A percentile compares a stretch with the other conserved stretches of the same genome.
Conservation (phyloP, 1,139 yeast genomes). For the Pichia sp. region DNA sequence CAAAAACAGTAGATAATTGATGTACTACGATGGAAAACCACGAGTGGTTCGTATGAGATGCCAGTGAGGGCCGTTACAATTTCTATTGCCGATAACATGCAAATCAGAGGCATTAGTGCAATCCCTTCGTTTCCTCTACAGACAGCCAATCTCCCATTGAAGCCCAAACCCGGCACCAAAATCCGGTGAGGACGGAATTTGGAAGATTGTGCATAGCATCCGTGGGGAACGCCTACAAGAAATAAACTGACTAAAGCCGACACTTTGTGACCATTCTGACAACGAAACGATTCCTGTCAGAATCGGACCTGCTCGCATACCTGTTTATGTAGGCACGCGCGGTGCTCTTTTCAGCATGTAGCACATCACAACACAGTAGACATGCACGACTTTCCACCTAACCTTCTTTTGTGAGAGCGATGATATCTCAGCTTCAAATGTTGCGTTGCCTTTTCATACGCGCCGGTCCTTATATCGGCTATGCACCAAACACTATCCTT, state of each 20-base stretch:
- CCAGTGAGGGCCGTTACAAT: slow-evolving; percentile 47
- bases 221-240: neutral
- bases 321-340: neutral
- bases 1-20: slow-evolving; percentile 39
- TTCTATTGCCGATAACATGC: slow-evolving; percentile 50
- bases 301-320: slow-evolving; percentile 15
- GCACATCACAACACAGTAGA: slow-evolving; percentile 34
- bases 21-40: slow-evolving; percentile 47
- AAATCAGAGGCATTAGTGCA: slow-evolving; percentile 49
- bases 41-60: slow-evolving; percentile 50
- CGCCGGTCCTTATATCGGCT: slow-evolving; percentile 33
- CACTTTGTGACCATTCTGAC: neutral
- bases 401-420: slow-evolving; percentile 40
- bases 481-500: slow-evolving; percentile 44
- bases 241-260: neutral
- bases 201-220: neutral
- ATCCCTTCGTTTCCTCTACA: slow-evolving; percentile 50
- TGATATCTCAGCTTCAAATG: slow-evolving; percentile 39
- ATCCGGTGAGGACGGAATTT: slow-evolving; percentile 33
- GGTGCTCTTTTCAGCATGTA: neutral
- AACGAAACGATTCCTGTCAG: neutral
- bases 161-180: slow-evolving; percentile 51
- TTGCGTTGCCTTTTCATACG: slow-evolving; percentile 28
- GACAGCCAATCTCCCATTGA: slow-evolving; percentile 54
- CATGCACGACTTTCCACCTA: slow-evolving; percentile 43